These are phyloP conservation scores for Metschnikowia cerradonensis DNA, from an alignment of 805 yeast genomes.

Conservation along the genomic window DNA sequence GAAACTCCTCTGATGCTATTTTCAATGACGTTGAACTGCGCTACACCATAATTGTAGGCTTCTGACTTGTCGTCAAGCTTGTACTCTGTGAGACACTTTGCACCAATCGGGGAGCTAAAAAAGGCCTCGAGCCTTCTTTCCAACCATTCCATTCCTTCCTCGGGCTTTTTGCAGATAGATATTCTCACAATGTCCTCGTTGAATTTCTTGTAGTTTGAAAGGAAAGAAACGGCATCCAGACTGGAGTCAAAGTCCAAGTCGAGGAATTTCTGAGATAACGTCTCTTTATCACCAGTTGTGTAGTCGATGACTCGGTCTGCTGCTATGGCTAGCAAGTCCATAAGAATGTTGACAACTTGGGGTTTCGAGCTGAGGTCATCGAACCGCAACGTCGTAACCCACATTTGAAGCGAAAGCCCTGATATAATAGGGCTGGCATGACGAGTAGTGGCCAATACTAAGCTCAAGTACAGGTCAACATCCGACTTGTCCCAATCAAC, in stretches of 20 bases:
- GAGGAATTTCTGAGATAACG: conserved; percentile 59
- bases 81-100: conserved; percentile 52
- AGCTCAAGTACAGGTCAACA: conserved; percentile 60
- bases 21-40: conserved; percentile 84
- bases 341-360: conserved; percentile 53
- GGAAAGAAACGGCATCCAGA: conserved; percentile 72
- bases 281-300: conserved; percentile 61
- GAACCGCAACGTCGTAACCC: conserved; percentile 85
- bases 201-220: conserved; percentile 74
- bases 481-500: conserved; percentile 56
- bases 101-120: conserved; percentile 68
- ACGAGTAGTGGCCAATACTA: conserved; percentile 75
- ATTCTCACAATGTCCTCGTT: conserved; percentile 89
- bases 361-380: conserved; percentile 64
- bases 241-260: conserved; percentile 86
- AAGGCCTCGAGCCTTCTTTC: conserved; percentile 67
- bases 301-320: conserved; percentile 77
- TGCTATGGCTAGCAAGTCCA: conserved; percentile 68
- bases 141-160: conserved; percentile 78
- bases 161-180: conserved; percentile 79
- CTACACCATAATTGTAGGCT: conserved; percentile 69
- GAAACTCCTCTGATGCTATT: conserved; percentile 88
- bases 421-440: conserved; percentile 87
- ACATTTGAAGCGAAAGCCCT: conserved; percentile 85
- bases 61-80: conserved; percentile 55